Evolutionary conservation across 768 basidiomycete species (phyloP), one percentile per base, ranked within the genome.

Genomic region (Cystobasidium ongulense): DNA sequence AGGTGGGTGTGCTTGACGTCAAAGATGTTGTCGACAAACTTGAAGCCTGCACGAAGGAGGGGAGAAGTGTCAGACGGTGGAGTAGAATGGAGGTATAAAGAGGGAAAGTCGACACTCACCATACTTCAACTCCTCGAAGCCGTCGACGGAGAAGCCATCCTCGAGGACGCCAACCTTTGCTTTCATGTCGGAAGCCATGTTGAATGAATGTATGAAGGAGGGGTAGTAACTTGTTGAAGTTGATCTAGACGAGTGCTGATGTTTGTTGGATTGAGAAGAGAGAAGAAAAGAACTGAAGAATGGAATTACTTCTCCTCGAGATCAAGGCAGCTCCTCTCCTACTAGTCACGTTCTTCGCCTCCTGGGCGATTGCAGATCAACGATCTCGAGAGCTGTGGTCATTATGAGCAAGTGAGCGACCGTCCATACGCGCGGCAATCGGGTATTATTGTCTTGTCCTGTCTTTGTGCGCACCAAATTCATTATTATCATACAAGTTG

Each of bases 121-220:
- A 77, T 81, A 81, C 72, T 81, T 78, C 76, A 81, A 79, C 25
- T 78, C 78, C 72, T 81, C 80, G 70, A 76, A 76, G 27, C 81
- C 80, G 46, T 78, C 73, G 39, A 81, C 80, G 41, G 43, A 41
- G 50, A 67, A 52, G 5, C 65, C 65, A 27, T 67, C 65, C 1
- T 35, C 50, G 43, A 23, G 50, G 29, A 50, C 18, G 65, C 46
- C 65, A 41, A 81, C 79, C 63, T 76, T 79, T 74, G 80, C 81
- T 36, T 77, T 79, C 75, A 81, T 78, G 74, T 81, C 80, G 63
- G 80, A 80, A 39, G 25, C 31, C 68, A 71, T 71, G 4, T 31
- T 71, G 68, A 27, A 59, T 52, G n/a, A 67, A 43, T 3, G 31
- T 5, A 33, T 25, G 33, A 27, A 4, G 52, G 50, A 67, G 15